Conservation (phyloP, 139 green algal species). For the Trebouxia sp. region DNA sequence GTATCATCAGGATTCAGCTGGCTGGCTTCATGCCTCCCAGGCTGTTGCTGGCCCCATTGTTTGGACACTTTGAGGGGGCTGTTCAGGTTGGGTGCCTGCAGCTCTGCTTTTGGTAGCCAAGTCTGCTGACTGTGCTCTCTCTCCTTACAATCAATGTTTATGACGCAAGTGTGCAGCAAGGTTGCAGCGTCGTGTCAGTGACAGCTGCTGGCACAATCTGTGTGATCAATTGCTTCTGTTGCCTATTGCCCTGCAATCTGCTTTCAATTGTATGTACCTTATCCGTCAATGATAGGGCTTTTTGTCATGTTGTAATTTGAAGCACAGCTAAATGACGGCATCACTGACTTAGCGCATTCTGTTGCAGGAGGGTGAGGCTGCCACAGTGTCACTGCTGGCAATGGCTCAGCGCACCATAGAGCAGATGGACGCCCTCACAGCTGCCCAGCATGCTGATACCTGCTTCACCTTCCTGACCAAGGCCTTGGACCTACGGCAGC, state of each 20-base stretch:
- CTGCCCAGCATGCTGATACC: conserved; percentile 49
- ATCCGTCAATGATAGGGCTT: neutral
- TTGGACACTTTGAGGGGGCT: conserved; percentile 46
- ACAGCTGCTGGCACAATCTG: neutral
- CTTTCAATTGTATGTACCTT: no score
- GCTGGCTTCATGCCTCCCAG: conserved; percentile 54
- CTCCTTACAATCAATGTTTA: no score
- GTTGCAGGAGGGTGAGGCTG: conserved; percentile 22
- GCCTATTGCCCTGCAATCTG: no score
- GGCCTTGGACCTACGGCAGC: conserved; percentile 74
- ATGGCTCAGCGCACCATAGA: conserved; percentile 59
- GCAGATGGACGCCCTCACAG: conserved; percentile 58
- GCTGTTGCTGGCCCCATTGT: conserved; percentile 74
- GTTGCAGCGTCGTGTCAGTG: neutral
- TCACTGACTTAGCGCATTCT: neutral
- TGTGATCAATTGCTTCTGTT: no score
- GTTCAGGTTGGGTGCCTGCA: conserved; percentile 27
- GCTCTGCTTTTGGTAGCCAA: no score
- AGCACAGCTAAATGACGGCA: neutral
- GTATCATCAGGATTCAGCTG: conserved; percentile 43
- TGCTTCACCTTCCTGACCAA: conserved; percentile 77
- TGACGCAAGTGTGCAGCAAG: no score
- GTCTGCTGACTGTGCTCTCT: no score
- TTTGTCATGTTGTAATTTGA: neutral
- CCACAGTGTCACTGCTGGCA: conserved; percentile 41